Conservation (phyloP, 2,329 filamentous ascomycete species). For the Fusarium armeniacum region DNA sequence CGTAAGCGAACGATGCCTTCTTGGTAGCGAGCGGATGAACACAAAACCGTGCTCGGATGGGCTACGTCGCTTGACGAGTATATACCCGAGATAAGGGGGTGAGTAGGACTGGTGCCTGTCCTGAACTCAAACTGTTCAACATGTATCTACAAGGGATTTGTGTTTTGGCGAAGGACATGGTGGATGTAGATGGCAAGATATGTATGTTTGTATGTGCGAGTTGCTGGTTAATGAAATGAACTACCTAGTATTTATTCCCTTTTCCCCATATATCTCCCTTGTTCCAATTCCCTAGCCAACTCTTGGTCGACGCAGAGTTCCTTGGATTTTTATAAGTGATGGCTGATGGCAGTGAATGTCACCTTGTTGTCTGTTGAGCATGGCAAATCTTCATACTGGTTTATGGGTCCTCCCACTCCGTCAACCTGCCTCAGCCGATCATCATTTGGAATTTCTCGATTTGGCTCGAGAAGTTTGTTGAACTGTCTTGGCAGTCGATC, state of each 20-base stretch:
- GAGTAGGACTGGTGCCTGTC: slow-evolving; percentile 41
- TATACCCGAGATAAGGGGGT: slow-evolving; percentile 49
- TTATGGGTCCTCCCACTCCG: neutral
- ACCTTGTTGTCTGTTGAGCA: neutral
- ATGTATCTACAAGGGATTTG: slow-evolving; percentile 48
- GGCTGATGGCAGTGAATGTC: neutral
- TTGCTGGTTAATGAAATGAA: slow-evolving; percentile 51
- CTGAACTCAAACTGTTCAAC: slow-evolving; percentile 43
- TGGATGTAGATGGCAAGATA: slow-evolving; percentile 33
- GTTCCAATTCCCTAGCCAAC: slow-evolving; percentile 15
- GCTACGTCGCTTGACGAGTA: slow-evolving; percentile 49
- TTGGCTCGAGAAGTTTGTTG: neutral
- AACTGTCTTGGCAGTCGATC: neutral
- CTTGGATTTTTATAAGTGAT: neutral
- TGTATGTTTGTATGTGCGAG: slow-evolving; percentile 49
- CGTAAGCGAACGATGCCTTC: slow-evolving; percentile 21
- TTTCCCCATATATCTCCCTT: slow-evolving; percentile 26
- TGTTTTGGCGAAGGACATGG: slow-evolving; percentile 26
- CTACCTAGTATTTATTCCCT: slow-evolving; percentile 48
- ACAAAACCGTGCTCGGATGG: slow-evolving; percentile 44
- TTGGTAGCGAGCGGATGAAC: slow-evolving; percentile 29
- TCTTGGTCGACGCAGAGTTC: slow-evolving; percentile 6
- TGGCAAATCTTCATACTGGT: neutral
- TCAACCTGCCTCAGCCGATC: neutral
- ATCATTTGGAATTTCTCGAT: neutral